Evolutionary conservation across 1,284 basidiomycete genomes (phyloP).

Genomic region (Ustilago bromivora): DNA sequence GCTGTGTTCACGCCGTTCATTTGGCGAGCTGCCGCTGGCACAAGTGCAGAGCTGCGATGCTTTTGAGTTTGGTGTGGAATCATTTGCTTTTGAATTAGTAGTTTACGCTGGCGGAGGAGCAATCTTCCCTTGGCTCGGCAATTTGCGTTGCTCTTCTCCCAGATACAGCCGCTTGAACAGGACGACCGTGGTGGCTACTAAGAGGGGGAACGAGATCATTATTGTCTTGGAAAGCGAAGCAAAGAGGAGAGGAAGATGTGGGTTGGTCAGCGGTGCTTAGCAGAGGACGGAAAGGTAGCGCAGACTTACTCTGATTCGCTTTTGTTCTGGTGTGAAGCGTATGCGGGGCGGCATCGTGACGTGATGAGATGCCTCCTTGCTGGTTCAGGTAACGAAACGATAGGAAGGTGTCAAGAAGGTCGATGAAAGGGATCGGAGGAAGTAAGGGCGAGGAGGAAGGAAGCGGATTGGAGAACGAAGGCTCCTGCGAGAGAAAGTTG

Average conservation of each 20-base stretch:
- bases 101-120: constrained; percentile 34
- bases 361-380: not conserved
- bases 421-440: not conserved
- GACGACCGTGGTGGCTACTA: constrained; percentile 53
- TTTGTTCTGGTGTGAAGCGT: constrained; percentile 48
- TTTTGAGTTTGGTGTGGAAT: too few relatives aligned
- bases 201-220: constrained; percentile 46
- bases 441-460: not conserved
- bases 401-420: not conserved
- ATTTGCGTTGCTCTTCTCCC: constrained; percentile 59
- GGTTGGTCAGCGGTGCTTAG: not conserved
- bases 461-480: not conserved
- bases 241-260: not conserved
- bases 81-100: not conserved
- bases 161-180: constrained; percentile 64
- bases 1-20: too few relatives aligned
- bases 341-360: constrained; percentile 33
- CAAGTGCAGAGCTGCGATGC: too few relatives aligned
- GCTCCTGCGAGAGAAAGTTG: not conserved
- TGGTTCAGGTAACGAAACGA: not conserved
- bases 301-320: constrained; percentile 44
- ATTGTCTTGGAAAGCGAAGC: constrained; percentile 31
- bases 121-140: constrained; percentile 48
- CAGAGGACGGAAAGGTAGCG: not conserved
- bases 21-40: too few relatives aligned